Conservation (phyloP, 805 yeast genomes). For the Lipomyces japonicus region DNA sequence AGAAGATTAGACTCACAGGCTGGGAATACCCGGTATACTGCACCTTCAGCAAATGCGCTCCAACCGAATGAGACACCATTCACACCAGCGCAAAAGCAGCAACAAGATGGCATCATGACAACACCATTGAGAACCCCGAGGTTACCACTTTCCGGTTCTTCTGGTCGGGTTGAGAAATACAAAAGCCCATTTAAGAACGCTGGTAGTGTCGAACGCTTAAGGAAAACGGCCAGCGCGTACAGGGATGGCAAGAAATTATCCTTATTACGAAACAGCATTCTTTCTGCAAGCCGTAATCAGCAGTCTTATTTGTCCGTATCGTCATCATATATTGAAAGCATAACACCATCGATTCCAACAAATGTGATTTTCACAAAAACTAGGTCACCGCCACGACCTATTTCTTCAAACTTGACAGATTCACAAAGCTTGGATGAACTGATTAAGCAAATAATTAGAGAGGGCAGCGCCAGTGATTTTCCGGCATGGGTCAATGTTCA, state of each 20-base stretch:
- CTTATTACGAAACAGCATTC: slow-evolving; percentile 4
- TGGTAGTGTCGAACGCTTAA: background rate
- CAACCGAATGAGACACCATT: too few relatives aligned
- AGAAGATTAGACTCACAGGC: too few relatives aligned
- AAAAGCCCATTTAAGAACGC: slow-evolving; percentile 16
- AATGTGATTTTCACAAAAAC: too few relatives aligned
- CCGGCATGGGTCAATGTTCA: slow-evolving; percentile 30
- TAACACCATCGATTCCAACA: slow-evolving; percentile 11
- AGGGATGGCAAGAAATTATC: background rate
- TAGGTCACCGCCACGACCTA: slow-evolving; percentile 11
- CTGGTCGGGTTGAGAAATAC: slow-evolving; percentile 12
- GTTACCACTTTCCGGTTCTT: too few relatives aligned
- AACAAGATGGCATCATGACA: too few relatives aligned
- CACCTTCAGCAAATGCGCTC: too few relatives aligned
- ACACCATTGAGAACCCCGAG: too few relatives aligned
- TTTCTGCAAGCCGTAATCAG: slow-evolving; percentile 9
- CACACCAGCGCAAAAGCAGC: too few relatives aligned
- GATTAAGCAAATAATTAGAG: slow-evolving; percentile 17
- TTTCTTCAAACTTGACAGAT: slow-evolving; percentile 20
- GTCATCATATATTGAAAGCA: slow-evolving; percentile 17
- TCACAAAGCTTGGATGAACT: slow-evolving; percentile 25
- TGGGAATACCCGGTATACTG: too few relatives aligned
- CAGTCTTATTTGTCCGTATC: slow-evolving; percentile 7
- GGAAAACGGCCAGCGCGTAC: background rate
- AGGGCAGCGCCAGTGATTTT: slow-evolving; percentile 24